Evolutionary conservation across 352 stramenopile species (phyloP), one percentile per base, ranked within the genome.

Genomic region (Globisporangium ultimum): DNA sequence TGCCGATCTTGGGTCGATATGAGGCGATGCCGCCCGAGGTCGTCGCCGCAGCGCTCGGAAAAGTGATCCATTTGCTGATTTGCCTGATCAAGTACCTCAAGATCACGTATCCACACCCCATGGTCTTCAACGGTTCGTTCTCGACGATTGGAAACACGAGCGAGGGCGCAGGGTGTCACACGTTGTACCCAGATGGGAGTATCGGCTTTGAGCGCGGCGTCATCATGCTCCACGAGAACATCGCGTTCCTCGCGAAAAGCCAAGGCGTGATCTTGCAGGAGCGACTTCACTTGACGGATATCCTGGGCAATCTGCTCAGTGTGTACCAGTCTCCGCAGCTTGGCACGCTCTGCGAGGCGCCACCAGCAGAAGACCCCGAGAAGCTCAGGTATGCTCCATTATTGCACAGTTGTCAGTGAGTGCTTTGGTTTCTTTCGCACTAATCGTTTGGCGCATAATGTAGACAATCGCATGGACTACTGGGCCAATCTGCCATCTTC

Each of bases 121-220:
- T 94, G 84, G 71, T 81, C 13, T 89, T 87, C 63, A 92, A 92
- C 57, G 80, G 84, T n/a, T 94, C 84, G 10, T 92, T 91, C 63
- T 94, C 84, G 12, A 94, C 84, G 8, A 94, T 94, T 66, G 84
- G 82, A 21, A 89, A 83, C 54, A 90, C 74, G 11, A 87, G 65
- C 21, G 83, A 92, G 62, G 84, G 84, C 28, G 81, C 81, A 38
- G 78, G 80, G 4, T 94, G 84, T 55, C 82, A 94, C 55, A 94
- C 82, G 17, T 62, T 94, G 21, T 94, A 94, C n/a, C 84, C 84
- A 0, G 84, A 94, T 42, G 84, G 84, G 3, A 92, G 77, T 34
- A 53, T 86, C 17, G 84, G 84, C 12, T 94, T 94, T 68, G 74
- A 87, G 12, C 80, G 80, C 41, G 84, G 76, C 41, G 69, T 92